phyloP scores from a whole-genome alignment of 345 rosid genomes.

The Pseudoturritis turrita region DNA sequence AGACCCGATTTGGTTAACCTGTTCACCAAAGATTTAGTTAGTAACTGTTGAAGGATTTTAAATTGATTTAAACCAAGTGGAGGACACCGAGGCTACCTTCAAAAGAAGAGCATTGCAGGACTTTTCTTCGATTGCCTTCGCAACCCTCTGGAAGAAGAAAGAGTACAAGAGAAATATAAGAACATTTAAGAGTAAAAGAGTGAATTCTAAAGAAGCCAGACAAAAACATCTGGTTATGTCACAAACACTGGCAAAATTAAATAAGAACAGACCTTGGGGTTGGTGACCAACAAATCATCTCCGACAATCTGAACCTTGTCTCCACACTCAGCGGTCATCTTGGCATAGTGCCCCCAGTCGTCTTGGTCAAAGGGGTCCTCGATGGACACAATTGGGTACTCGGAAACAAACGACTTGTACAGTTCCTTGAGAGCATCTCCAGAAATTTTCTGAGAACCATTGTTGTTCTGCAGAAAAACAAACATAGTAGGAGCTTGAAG shows the following conservation, averaged over 20 bases:
- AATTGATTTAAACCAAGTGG: not conserved
- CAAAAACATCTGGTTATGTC: not conserved
- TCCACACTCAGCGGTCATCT: constrained; percentile 80
- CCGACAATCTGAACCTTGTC: constrained; percentile 83
- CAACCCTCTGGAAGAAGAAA: constrained; percentile 63
- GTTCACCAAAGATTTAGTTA: constrained; percentile 7
- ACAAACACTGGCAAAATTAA: not conserved
- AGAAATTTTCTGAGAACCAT: constrained; percentile 84
- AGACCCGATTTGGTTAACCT: constrained; percentile 98
- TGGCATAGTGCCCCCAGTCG: constrained; percentile 86
- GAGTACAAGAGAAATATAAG: not conserved
- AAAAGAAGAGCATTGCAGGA: constrained; percentile 94
- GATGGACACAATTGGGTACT: constrained; percentile 93
- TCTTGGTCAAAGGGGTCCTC: constrained; percentile 99
- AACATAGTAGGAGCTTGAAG: not conserved
- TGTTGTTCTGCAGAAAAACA: constrained; percentile 52
- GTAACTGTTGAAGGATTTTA: not conserved
- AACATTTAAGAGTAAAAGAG: not conserved
- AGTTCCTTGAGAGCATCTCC: constrained; percentile 82
- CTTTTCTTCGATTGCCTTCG: constrained; percentile 78
- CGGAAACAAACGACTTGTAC: constrained; percentile 79
- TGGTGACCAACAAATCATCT: constrained; percentile 95
- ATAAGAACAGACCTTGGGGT: constrained; percentile 61
- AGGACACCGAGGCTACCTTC: constrained; percentile 46
- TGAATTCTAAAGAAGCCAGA: not conserved